These are phyloP conservation scores for Silene conica DNA, from an alignment of 148 eudicot genomes.

Conservation along the genomic window DNA sequence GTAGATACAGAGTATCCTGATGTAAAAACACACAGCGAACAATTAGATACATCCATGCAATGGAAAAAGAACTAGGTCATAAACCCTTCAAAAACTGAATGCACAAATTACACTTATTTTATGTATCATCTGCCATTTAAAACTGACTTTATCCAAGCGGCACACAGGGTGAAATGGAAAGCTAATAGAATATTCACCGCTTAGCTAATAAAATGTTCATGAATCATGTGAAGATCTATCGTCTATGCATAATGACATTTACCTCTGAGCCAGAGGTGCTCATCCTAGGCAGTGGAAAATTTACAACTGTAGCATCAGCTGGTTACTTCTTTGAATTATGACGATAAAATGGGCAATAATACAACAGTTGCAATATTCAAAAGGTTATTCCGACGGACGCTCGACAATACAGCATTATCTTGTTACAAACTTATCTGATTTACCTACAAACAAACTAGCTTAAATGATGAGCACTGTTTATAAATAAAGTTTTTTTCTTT, in stretches of 20 bases:
- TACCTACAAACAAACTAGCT: neutral
- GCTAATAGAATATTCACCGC: no score
- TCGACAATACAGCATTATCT: neutral
- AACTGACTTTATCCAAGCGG: neutral
- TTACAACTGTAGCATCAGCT: no score
- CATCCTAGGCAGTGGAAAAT: no score
- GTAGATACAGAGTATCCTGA: constrained; percentile 94
- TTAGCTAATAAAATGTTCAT: no score
- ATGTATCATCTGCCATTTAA: neutral
- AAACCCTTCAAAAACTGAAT: neutral
- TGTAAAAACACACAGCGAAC: neutral
- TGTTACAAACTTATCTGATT: neutral
- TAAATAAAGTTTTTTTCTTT: neutral
- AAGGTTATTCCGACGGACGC: neutral
- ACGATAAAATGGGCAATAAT: neutral
- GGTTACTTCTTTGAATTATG: neutral
- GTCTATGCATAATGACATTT: no score
- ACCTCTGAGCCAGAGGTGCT: no score
- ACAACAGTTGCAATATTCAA: neutral
- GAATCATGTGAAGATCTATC: no score
- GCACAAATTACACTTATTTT: neutral
- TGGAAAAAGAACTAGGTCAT: neutral
- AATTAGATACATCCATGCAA: neutral
- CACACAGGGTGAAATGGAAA: no score
- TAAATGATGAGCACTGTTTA: neutral